Conservation (phyloP, 331 rosid species). For the Saraca asoca region DNA sequence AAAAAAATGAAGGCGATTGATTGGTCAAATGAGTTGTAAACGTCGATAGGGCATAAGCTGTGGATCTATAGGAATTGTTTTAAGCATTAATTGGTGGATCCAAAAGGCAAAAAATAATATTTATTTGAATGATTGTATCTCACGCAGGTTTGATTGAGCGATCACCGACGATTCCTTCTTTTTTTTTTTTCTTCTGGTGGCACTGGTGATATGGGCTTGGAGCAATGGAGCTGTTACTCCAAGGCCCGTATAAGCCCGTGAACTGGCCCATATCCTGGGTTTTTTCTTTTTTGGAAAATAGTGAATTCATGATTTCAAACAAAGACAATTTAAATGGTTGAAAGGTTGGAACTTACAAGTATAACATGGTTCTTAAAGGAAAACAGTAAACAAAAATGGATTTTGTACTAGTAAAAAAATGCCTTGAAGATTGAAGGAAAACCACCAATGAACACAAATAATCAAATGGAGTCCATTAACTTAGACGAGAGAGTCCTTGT, state of each 20-base stretch:
- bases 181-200: no score
- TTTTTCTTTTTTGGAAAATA: no score
- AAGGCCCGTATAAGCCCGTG: no score
- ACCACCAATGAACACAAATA: neutral
- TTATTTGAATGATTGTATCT: conserved; percentile 14
- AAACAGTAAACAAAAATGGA: conserved; percentile 46
- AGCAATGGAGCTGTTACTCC: no score
- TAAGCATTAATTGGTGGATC: conserved; percentile 40
- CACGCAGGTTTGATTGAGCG: conserved; percentile 25
- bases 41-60: conserved; percentile 38
- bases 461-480: neutral
- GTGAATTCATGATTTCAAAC: no score
- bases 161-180: conserved; percentile 45
- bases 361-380: conserved; percentile 23
- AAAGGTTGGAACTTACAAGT: no score
- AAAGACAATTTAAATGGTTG: no score
- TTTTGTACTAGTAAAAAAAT: no score
- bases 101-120: conserved; percentile 5
- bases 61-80: conserved; percentile 41
- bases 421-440: conserved; percentile 33
- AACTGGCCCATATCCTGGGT: no score
- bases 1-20: neutral
- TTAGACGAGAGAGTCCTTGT: conserved; percentile 82
- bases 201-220: no score
- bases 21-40: conserved; percentile 43